A percentile compares a stretch with the other conserved stretches of the same genome.
Conservation (phyloP, 1,284 basidiomycete species). For the Malassezia pachydermatis region DNA sequence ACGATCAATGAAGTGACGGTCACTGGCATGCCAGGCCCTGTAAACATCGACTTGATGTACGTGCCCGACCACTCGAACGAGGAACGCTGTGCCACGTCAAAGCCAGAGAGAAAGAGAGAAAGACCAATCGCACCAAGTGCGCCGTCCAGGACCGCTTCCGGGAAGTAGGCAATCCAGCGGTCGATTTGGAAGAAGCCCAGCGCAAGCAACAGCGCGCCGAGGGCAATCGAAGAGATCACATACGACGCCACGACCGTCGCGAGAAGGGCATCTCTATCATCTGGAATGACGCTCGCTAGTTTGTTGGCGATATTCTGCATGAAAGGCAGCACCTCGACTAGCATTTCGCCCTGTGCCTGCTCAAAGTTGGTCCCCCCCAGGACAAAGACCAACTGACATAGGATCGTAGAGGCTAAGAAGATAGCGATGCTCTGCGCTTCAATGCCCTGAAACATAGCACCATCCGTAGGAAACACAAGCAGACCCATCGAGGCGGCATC, state of each 20-base stretch:
- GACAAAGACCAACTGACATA: conserved; percentile 6
- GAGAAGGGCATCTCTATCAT: not conserved
- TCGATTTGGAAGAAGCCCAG: conserved; percentile 9
- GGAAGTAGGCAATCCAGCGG: conserved; percentile 11
- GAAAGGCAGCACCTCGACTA: conserved; percentile 6
- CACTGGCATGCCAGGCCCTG: conserved; percentile 1
- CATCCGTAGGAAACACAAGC: conserved; percentile 8
- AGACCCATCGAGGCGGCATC: conserved; percentile 10
- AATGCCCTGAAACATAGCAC: not conserved
- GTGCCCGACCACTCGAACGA: conserved; percentile 3
- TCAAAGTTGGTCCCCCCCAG: conserved; percentile 6
- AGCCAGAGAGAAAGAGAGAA: conserved; percentile 3
- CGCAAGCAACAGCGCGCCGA: not conserved
- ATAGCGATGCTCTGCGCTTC: conserved; percentile 9
- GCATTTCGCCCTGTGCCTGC: conserved; percentile 6
- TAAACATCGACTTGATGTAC: conserved; percentile 3
- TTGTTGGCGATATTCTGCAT: conserved; percentile 11
- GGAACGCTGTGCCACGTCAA: conserved; percentile 8
- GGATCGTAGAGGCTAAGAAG: conserved; percentile 1
- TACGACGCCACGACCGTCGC: not conserved
- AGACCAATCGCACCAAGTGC: conserved; percentile 9
- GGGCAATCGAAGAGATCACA: not conserved
- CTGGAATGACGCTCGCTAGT: not conserved
- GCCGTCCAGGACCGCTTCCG: conserved; percentile 5
- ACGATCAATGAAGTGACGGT: not conserved